Evolutionary conservation across 768 basidiomycete species (phyloP).

Genomic region (Calocybe gangraenosa): DNA sequence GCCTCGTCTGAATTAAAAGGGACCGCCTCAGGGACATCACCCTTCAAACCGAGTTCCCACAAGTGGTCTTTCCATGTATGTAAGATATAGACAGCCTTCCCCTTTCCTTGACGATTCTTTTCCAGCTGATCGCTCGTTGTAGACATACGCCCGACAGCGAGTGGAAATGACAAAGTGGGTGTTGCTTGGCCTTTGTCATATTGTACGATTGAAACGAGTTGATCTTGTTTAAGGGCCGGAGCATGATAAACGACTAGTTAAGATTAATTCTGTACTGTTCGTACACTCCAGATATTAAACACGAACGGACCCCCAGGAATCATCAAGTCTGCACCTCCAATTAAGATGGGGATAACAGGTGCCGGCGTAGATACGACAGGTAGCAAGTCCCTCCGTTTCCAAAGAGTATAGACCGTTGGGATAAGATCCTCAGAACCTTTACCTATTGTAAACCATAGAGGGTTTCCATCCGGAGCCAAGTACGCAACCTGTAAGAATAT

Average conservation of each 20-base stretch:
- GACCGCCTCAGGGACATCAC: slow-evolving; percentile 45
- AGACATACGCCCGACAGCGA: slow-evolving; percentile 77
- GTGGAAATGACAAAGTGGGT: slow-evolving; percentile 45
- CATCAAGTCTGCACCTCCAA: slow-evolving; percentile 86
- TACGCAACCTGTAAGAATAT: slow-evolving; percentile 51
- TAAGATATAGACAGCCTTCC: slow-evolving; percentile 70
- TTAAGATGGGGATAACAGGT: slow-evolving; percentile 65
- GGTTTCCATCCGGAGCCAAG: slow-evolving; percentile 60
- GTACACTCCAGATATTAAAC: background rate
- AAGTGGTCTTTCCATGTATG: slow-evolving; percentile 78
- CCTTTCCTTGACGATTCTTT: slow-evolving; percentile 46
- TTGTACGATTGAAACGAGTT: slow-evolving; percentile 63
- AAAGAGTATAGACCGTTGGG: slow-evolving; percentile 80
- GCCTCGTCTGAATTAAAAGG: slow-evolving; percentile 16
- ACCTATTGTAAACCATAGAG: slow-evolving; percentile 75
- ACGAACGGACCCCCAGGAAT: slow-evolving; percentile 68
- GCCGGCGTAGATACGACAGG: slow-evolving; percentile 70
- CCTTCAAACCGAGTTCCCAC: slow-evolving; percentile 69
- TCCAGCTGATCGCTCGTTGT: slow-evolving; percentile 45
- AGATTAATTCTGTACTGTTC: slow-evolving; percentile 19
- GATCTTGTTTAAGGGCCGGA: slow-evolving; percentile 34
- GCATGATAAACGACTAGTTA: slow-evolving; percentile 60
- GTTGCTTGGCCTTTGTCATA: slow-evolving; percentile 31
- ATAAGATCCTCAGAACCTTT: slow-evolving; percentile 65
- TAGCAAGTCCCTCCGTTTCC: slow-evolving; percentile 68